Evolutionary conservation across 129 eudicot species (phyloP).

Genomic region (Ambrosia trifida): DNA sequence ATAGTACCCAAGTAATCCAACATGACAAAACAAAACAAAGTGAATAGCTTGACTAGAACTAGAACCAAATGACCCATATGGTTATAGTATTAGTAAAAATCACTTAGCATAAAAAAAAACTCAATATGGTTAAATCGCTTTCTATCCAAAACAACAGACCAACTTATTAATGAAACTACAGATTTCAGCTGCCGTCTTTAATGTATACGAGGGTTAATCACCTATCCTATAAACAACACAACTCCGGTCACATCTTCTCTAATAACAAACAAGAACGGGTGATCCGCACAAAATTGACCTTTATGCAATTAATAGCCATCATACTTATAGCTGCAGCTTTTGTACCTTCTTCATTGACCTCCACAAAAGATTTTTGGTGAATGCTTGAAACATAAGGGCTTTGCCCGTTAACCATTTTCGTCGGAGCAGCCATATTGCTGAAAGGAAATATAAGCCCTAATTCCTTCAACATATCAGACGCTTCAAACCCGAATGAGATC

Average conservation of each 20-base stretch:
- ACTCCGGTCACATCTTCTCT: constrained; percentile 16
- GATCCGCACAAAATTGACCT: constrained; percentile 14
- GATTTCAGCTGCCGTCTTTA: not conserved
- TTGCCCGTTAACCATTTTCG: not conserved
- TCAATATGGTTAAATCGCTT: no score
- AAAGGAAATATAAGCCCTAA: constrained; percentile 25
- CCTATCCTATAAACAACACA: constrained; percentile 17
- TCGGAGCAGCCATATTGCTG: not conserved
- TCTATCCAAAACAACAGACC: no score
- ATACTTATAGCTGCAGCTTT: not conserved
- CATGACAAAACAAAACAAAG: no score
- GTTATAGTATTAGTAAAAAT: no score
- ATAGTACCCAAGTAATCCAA: no score
- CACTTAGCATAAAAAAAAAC: no score
- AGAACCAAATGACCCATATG: no score
- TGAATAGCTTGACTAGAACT: no score
- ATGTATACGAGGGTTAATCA: not conserved
- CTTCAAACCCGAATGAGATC: constrained; percentile 27
- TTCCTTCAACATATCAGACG: not conserved
- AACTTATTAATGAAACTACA: no score
- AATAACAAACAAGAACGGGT: constrained; percentile 21
- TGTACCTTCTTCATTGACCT: constrained; percentile 26
- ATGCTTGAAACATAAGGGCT: not conserved
- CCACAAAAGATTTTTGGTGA: not conserved
- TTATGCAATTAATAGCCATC: not conserved